Evolutionary conservation across 139 green algal genomes (phyloP), one percentile per base, ranked within the genome.

Genomic region (Pseudopediastrum boryanum): DNA sequence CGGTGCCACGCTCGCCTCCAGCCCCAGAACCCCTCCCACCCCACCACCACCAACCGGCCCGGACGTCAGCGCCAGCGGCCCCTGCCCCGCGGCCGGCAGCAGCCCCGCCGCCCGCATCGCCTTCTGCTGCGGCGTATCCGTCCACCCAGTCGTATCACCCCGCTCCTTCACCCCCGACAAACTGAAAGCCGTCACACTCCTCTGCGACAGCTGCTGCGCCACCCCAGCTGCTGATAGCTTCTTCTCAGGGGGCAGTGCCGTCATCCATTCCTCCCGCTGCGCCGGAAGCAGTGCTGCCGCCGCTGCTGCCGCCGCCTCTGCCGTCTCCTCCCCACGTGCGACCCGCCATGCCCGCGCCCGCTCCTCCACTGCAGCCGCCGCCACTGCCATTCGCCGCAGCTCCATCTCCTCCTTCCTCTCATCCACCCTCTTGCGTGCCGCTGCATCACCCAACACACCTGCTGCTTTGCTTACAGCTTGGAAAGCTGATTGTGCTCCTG

Each of bases 251-350:
- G 87, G 93, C 62, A 97, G 88, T 13, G 93, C 87, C 7, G 92
- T 97, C 92, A 97, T 97, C 93, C 93, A 97, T 5, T 64, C 62
- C 6, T 95, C 93, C 0, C 93, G 82, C 52, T 16, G 35, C 10
- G 74, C 71, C 8, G 85, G 83, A 64, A 56, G 46, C 54, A 81
- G 41, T 43, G 90, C 89, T 56, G 87, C 90, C 21, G 83, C 80
- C 5, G 80, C 86, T 3, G 82, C 62, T 38, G 39, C 41, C 38
- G 48, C 54, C 9, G 67, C n/a, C 46, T 75, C 71, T 75, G 69
- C 72, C 51, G 80, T 70, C 19, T 79, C 87, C 77, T 90, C 67
- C 7, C 92, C 90, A n/a, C 85, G 84, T 1, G 83, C 88, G 19
- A 89, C 58, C 25, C 76, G 58, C 93, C 93, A 97, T 66, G 90